Evolutionary conservation across 2,329 filamentous ascomycete genomes (phyloP).

Genomic region (Dichotomopilus funicola): DNA sequence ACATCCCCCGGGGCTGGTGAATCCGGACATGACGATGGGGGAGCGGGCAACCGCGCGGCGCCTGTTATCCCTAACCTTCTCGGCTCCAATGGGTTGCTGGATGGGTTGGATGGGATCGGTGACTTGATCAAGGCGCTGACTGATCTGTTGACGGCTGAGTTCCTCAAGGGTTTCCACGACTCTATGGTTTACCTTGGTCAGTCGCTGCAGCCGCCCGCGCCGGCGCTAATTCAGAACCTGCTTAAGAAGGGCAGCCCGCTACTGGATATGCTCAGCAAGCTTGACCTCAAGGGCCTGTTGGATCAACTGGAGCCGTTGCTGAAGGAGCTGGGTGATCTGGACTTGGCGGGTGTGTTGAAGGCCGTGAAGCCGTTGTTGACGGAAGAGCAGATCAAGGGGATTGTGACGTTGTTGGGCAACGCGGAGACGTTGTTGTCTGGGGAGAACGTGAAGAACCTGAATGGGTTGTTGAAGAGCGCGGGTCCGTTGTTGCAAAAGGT

Average conservation of each 20-base stretch:
- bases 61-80: not conserved
- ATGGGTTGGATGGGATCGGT: not conserved
- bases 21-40: not conserved
- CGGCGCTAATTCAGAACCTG: conserved; percentile 21
- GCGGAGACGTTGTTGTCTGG: conserved; percentile 1
- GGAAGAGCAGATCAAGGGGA: conserved; percentile 4
- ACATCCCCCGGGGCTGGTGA: conserved; percentile 14
- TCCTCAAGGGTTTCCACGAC: conserved; percentile 36
- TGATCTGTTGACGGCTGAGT: conserved; percentile 25
- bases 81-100: not conserved
- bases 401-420: not conserved
- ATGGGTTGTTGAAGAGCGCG: conserved; percentile 1
- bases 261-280: conserved; percentile 17
- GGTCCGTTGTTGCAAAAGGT: conserved; percentile 28
- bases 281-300: conserved; percentile 21
- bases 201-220: conserved; percentile 32
- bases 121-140: conserved; percentile 5
- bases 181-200: conserved; percentile 35
- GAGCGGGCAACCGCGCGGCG: not conserved
- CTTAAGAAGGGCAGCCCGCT: conserved; percentile 27
- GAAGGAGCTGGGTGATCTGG: conserved; percentile 19
- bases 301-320: conserved; percentile 24
- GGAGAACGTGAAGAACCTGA: not conserved
- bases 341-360: conserved; percentile 1
- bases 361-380: conserved; percentile 2